A percentile compares a stretch with the other conserved stretches of the same genome.
These are phyloP conservation scores for Vitis rupestris DNA, from an alignment of 164 flowering plant genomes.

Conservation along the genomic window DNA sequence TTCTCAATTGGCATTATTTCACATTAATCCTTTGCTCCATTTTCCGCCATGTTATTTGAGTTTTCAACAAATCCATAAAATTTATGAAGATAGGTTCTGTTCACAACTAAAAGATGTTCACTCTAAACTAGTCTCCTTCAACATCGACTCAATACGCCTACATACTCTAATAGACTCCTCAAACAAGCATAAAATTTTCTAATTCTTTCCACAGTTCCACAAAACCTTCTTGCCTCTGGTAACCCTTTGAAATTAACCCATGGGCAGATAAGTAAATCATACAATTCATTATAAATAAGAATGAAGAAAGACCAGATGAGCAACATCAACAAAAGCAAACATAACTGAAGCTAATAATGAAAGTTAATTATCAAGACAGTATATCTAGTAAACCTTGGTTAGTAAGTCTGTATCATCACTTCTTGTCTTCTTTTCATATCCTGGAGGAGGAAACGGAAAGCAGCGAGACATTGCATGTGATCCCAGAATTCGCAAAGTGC, in stretches of 20 bases:
- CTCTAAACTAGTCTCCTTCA: too few relatives aligned
- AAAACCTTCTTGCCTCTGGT: neutral
- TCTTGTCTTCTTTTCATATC: constrained; percentile 44
- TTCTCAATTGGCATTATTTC: too few relatives aligned
- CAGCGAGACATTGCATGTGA: constrained; percentile 76
- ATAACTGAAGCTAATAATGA: neutral
- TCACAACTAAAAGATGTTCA: too few relatives aligned
- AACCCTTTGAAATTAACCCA: neutral
- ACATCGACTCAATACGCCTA: too few relatives aligned
- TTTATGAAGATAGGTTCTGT: too few relatives aligned
- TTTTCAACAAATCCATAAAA: too few relatives aligned
- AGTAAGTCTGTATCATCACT: constrained; percentile 11
- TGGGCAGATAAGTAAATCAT: neutral
- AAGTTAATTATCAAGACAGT: neutral
- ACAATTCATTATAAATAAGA: neutral
- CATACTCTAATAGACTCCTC: too few relatives aligned
- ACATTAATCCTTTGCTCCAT: too few relatives aligned
- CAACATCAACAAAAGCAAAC: neutral
- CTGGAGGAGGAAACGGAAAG: constrained; percentile 89
- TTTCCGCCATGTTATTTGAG: too few relatives aligned
- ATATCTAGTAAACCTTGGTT: constrained; percentile 8
- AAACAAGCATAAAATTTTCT: too few relatives aligned
- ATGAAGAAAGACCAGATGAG: neutral
- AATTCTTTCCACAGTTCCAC: too few relatives aligned
- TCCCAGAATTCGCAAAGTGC: constrained; percentile 5